Evolutionary conservation across 1,284 basidiomycete species (phyloP), one percentile per base, ranked within the genome.

Genomic region (Ceraceosorus guamensis): DNA sequence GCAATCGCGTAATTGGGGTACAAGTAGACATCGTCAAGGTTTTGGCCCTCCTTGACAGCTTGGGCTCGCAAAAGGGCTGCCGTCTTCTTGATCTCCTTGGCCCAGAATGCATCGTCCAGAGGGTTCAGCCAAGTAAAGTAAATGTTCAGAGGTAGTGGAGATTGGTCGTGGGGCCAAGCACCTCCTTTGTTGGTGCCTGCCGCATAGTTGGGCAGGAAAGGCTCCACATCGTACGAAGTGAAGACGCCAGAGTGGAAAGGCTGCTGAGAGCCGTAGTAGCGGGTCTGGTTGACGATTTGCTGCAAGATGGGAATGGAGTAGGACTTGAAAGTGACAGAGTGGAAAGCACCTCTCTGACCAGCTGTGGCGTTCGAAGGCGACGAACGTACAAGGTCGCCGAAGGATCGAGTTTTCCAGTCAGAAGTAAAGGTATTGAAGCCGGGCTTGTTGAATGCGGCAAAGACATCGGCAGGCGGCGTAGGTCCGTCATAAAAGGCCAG

Each of bases 201-300:
- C 13, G 16, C 49, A 47, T 47, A 47, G 61, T n/a, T n/a, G 30
- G 57, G 50, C 0, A 63, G 62, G 59, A 70, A 70, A 2, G 65
- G 68, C 59, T 70, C 65, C 6, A 70, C 68, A 41, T 67, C 68
- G 48, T 66, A 65, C 48, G 68, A 68, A 46, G 66, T 58, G n/a
- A 70, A 50, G 3, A 54, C 49, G 10, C 48, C 59, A 32, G 54
- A 57, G 55, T 62, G 63, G 5, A 61, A 56, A 14, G 59, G 16
- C 18, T 14, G n/a, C 35, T 60, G 51, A 8, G 39, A 32, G 4
- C 61, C 63, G 31, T 57, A 63, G 52, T 53, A 60, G 46, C 62
- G 60, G 53, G 55, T 52, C 56, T 66, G 57, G 51, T 59, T 59
- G 16, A 60, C 50, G 41, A 69, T 69, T 32, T 66, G 52, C 47